Conservation (phyloP, 495 filamentous ascomycete genomes). For the Lasiosphaeria hispida region DNA sequence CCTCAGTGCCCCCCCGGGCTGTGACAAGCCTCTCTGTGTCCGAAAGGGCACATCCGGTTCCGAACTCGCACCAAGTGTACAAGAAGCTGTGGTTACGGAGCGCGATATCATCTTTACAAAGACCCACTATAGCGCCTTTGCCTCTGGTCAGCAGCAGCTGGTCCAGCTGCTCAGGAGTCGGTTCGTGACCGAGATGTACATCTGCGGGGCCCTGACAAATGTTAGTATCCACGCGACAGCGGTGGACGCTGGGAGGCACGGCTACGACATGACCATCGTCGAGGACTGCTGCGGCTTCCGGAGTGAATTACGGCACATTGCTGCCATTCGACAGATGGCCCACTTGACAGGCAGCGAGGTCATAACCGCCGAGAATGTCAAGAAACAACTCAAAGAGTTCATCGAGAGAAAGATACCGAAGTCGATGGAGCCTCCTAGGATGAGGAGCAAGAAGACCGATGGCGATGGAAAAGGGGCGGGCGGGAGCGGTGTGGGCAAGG, state of each 20-base stretch:
- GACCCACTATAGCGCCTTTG: constrained; percentile 83
- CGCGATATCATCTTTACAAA: constrained; percentile 74
- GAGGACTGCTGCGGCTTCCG: constrained; percentile 90
- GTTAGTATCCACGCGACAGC: constrained; percentile 90
- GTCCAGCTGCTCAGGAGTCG: constrained; percentile 66
- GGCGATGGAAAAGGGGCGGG: neutral
- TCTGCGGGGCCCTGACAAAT: constrained; percentile 88
- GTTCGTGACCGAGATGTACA: constrained; percentile 86
- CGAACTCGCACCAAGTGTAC: constrained; percentile 62
- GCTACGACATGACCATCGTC: constrained; percentile 78
- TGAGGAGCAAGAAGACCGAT: neutral
- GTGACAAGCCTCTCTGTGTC: constrained; percentile 50
- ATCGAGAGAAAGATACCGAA: neutral
- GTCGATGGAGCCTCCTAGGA: neutral
- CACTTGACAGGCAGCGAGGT: constrained; percentile 72
- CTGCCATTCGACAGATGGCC: constrained; percentile 71
- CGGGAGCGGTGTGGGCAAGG: constrained; percentile 4
- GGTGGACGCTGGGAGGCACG: constrained; percentile 82
- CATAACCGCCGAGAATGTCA: constrained; percentile 56
- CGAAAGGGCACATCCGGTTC: constrained; percentile 59
- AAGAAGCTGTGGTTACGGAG: constrained; percentile 51
- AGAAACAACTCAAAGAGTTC: constrained; percentile 33
- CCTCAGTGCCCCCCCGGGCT: constrained; percentile 41
- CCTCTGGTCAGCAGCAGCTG: constrained; percentile 50
- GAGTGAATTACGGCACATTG: constrained; percentile 65